These are phyloP conservation scores for Pichia kudriavzevii DNA, from an alignment of 1,139 yeast genomes.

Conservation along the genomic window DNA sequence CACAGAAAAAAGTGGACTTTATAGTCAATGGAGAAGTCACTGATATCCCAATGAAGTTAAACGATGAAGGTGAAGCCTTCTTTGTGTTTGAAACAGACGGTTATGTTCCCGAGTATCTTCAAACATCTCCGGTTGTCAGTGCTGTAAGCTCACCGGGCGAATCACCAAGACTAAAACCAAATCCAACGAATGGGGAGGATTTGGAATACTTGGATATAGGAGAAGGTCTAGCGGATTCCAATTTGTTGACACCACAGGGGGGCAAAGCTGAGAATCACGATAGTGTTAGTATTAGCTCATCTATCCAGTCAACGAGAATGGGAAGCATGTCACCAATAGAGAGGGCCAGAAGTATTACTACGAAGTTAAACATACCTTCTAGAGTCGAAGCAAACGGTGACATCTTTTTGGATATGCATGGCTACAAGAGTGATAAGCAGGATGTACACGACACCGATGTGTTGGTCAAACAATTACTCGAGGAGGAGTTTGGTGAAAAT, in stretches of 20 bases:
- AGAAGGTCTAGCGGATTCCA: conserved; percentile 21
- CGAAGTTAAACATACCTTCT: conserved; percentile 74
- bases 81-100: conserved; percentile 84
- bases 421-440: conserved; percentile 82
- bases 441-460: conserved; percentile 65
- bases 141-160: conserved; percentile 67
- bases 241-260: conserved; percentile 1
- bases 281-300: too few relatives aligned
- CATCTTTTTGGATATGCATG: conserved; percentile 87
- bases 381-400: conserved; percentile 88
- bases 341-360: conserved; percentile 62
- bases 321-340: conserved; percentile 36
- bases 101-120: conserved; percentile 65
- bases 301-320: conserved; percentile 3
- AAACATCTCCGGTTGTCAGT: conserved; percentile 88
- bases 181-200: conserved; percentile 34
- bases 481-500: conserved; percentile 59
- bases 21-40: conserved; percentile 77
- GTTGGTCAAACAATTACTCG: conserved; percentile 60
- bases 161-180: conserved; percentile 35
- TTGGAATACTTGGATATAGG: conserved; percentile 39
- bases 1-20: conserved; percentile 88
- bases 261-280: too few relatives aligned
- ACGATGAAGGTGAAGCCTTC: conserved; percentile 97
- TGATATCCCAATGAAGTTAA: conserved; percentile 88